These are phyloP conservation scores for Cryptosporidium tyzzeri DNA, from an alignment of 169 alveolate genomes.

Conservation along the genomic window DNA sequence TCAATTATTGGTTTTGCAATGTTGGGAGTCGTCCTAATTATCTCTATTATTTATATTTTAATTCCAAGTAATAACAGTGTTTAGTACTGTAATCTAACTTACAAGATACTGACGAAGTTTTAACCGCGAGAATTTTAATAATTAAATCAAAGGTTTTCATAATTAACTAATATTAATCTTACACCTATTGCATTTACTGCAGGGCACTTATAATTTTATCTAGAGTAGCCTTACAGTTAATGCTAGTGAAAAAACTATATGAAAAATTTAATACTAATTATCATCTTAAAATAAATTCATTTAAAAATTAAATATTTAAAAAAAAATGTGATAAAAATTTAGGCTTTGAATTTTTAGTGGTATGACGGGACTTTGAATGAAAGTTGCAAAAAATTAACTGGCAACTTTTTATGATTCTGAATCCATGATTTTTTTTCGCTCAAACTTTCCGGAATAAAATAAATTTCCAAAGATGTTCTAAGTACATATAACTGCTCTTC, in stretches of 20 bases:
- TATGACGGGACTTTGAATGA: neutral
- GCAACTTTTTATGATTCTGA: neutral
- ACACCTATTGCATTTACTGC: neutral
- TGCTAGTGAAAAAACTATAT: neutral
- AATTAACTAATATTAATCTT: neutral
- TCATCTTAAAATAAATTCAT: neutral
- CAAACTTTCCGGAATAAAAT: neutral
- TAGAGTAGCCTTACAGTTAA: neutral
- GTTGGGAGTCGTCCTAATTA: neutral
- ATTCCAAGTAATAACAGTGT: constrained; percentile 9
- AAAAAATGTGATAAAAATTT: too few species aligned
- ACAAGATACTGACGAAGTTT: neutral
- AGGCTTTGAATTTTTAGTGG: neutral
- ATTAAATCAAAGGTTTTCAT: neutral
- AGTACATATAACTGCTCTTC: too few species aligned
- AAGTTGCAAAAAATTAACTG: neutral
- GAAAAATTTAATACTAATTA: neutral
- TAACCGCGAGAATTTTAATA: neutral
- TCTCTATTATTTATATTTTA: constrained; percentile 46
- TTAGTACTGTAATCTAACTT: neutral
- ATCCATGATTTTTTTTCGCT: neutral
- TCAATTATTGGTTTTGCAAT: constrained; percentile 20
- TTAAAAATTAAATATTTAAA: too few species aligned
- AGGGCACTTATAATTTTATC: neutral
- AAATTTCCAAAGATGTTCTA: neutral